Conservation (phyloP, 2,329 filamentous ascomycete genomes). For the Cladophialophora psammophila region DNA sequence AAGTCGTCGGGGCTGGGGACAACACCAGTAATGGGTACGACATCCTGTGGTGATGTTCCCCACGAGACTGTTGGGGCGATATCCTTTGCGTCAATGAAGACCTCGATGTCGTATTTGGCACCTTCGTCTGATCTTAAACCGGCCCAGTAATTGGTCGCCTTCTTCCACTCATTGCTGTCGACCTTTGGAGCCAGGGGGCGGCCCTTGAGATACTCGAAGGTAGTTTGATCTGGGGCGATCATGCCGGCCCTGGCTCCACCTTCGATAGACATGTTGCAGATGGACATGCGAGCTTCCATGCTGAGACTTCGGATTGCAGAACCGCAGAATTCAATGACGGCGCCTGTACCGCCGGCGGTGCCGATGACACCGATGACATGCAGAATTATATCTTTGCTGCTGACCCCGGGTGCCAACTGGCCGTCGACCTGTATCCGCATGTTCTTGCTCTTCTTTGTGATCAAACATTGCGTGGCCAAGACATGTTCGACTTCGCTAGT, state of each 20-base stretch:
- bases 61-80: conserved; percentile 93
- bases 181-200: conserved; percentile 85
- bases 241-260: conserved; percentile 93
- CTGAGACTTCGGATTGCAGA: conserved; percentile 87
- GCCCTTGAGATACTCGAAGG: conserved; percentile 94
- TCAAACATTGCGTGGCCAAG: conserved; percentile 91
- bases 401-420: conserved; percentile 86
- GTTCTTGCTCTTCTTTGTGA: conserved; percentile 96
- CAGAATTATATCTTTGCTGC: conserved; percentile 93
- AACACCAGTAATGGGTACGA: conserved; percentile 89
- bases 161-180: conserved; percentile 87
- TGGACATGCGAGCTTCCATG: conserved; percentile 98
- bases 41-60: conserved; percentile 96
- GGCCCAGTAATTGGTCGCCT: conserved; percentile 86
- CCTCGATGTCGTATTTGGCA: conserved; percentile 87
- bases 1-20: conserved; percentile 93
- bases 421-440: conserved; percentile 97
- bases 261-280: conserved; percentile 99
- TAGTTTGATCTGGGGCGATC: conserved; percentile 92
- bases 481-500: conserved; percentile 99
- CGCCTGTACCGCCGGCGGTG: conserved; percentile 91
- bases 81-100: conserved; percentile 90
- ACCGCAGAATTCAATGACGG: conserved; percentile 96
- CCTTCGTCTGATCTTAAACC: conserved; percentile 83
- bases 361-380: conserved; percentile 93